Evolutionary conservation across 2,329 filamentous ascomycete genomes (phyloP).

Genomic region (Bertia moriformis): DNA sequence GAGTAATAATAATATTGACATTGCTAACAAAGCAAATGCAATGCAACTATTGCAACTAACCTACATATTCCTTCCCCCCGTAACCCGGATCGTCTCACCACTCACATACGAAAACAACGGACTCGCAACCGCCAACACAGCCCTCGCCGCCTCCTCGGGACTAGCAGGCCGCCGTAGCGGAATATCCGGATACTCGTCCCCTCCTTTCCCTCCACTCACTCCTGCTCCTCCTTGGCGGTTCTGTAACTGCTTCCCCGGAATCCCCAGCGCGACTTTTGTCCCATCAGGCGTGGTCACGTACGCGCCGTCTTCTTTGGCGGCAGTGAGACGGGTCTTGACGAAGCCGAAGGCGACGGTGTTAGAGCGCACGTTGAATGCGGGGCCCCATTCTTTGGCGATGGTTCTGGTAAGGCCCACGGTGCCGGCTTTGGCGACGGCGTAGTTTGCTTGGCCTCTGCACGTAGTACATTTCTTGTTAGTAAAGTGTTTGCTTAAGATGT

Average conservation of each 20-base stretch:
- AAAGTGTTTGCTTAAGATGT: constrained; percentile 2
- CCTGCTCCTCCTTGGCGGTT: background rate
- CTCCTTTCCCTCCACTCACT: too few species aligned
- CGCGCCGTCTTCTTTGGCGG: constrained; percentile 70
- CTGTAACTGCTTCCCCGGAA: constrained; percentile 41
- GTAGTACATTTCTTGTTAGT: constrained; percentile 11
- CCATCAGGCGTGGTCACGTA: constrained; percentile 67
- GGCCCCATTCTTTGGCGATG: constrained; percentile 85
- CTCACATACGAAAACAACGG: constrained; percentile 74
- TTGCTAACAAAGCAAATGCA: too few species aligned
- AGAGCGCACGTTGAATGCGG: constrained; percentile 63
- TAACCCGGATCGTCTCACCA: constrained; percentile 77
- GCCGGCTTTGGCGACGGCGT: constrained; percentile 71
- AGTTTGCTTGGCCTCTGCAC: constrained; percentile 69
- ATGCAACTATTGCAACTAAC: too few species aligned
- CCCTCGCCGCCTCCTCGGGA: constrained; percentile 66
- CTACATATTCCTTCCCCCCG: constrained; percentile 55
- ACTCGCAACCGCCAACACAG: constrained; percentile 65
- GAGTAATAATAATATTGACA: too few species aligned
- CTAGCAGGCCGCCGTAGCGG: constrained; percentile 64
- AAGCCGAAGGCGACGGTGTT: constrained; percentile 78
- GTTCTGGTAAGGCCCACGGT: constrained; percentile 74
- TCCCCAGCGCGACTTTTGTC: constrained; percentile 60
- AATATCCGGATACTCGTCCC: constrained; percentile 49
- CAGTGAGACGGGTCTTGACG: constrained; percentile 67